Percentiles rank a stretch among this genome's conserved stretches.
These are phyloP conservation scores for Blastobotrys persicus DNA, from an alignment of 1,139 yeast species.

Conservation along the genomic window DNA sequence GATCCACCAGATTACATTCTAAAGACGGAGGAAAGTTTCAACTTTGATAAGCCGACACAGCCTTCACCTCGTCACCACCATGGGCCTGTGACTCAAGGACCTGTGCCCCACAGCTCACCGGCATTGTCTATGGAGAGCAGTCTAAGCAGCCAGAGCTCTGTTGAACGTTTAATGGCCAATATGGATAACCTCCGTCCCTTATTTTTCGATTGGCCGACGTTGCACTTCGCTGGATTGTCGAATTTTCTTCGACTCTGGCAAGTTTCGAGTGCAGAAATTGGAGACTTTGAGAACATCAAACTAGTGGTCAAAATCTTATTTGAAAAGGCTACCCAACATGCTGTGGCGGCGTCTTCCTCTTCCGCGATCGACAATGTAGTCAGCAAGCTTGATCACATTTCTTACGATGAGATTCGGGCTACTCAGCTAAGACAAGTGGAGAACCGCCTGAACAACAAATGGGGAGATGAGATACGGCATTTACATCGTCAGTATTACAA, in stretches of 20 bases:
- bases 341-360: slow-evolving; percentile 24
- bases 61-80: too few relatives aligned
- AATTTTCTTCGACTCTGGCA: slow-evolving; percentile 67
- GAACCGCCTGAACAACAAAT: slow-evolving; percentile 32
- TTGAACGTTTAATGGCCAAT: slow-evolving; percentile 19
- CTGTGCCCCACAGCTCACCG: slow-evolving; percentile 3
- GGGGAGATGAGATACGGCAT: slow-evolving; percentile 43
- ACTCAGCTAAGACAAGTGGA: slow-evolving; percentile 52
- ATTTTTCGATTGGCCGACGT: slow-evolving; percentile 53
- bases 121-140: background rate
- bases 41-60: background rate
- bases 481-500: slow-evolving; percentile 53
- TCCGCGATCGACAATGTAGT: slow-evolving; percentile 26
- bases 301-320: slow-evolving; percentile 41
- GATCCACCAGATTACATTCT: slow-evolving; percentile 27
- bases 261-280: slow-evolving; percentile 55
- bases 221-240: slow-evolving; percentile 56
- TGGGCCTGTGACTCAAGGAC: slow-evolving; percentile 1
- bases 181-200: slow-evolving; percentile 42
- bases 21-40: slow-evolving; percentile 5
- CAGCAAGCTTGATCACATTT: slow-evolving; percentile 39
- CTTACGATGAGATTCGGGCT: slow-evolving; percentile 54
- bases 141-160: slow-evolving; percentile 12
- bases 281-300: slow-evolving; percentile 52
- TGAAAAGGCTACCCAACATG: slow-evolving; percentile 34